These are phyloP conservation scores for Agapanthus africanus DNA, from an alignment of 106 monocot genomes.

Conservation along the genomic window DNA sequence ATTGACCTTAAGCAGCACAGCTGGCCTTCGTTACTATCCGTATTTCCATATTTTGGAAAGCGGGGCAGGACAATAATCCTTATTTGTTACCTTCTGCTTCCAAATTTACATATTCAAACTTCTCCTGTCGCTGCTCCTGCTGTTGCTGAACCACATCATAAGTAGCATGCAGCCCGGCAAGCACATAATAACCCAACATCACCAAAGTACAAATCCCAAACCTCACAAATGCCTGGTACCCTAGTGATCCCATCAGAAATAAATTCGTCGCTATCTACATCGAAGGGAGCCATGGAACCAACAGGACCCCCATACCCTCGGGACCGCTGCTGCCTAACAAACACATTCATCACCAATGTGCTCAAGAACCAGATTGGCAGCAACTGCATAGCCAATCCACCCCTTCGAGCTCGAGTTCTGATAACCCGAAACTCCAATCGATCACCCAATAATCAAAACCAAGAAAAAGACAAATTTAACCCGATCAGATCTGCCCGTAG, in stretches of 20 bases:
- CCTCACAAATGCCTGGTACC: slow-evolving; percentile 40
- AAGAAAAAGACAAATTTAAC: slow-evolving; percentile 24
- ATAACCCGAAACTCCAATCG: slow-evolving; percentile 40
- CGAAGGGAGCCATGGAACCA: slow-evolving; percentile 73
- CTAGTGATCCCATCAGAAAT: slow-evolving; percentile 78
- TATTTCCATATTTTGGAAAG: no score
- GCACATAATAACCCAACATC: slow-evolving; percentile 66
- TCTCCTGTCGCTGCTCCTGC: no score
- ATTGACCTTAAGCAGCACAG: no score
- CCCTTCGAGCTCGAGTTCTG: slow-evolving; percentile 34
- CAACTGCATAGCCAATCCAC: slow-evolving; percentile 48
- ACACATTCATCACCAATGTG: slow-evolving; percentile 37
- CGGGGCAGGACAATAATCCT: no score
- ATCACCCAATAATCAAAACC: slow-evolving; percentile 26
- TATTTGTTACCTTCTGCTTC: no score
- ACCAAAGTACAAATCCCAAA: slow-evolving; percentile 51
- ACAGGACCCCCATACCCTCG: slow-evolving; percentile 75
- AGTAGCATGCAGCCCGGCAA: slow-evolving; percentile 68
- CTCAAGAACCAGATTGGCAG: slow-evolving; percentile 38
- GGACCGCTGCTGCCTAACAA: slow-evolving; percentile 32
- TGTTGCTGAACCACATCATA: slow-evolving; percentile 46
- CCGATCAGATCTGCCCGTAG: slow-evolving; percentile 12
- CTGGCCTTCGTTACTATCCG: no score
- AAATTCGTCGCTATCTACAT: slow-evolving; percentile 62
- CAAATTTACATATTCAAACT: no score